A percentile compares a stretch with the other conserved stretches of the same genome.
phyloP scores from a whole-genome alignment of 495 filamentous ascomycete genomes.

The Terfezia claveryi region DNA sequence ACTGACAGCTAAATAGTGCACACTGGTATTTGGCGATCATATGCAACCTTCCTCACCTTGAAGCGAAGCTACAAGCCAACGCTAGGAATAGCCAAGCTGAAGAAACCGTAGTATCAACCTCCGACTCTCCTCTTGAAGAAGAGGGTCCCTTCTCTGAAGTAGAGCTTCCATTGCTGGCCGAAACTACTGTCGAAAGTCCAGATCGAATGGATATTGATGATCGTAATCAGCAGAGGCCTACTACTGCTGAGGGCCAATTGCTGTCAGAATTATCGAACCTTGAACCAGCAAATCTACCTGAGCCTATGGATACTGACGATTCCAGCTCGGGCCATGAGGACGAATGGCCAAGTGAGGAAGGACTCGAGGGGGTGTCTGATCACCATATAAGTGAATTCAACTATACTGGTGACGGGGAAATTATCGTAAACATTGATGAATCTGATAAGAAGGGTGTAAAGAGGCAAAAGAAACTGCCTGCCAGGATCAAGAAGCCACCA shows the following conservation, averaged over 20 bases:
- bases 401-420: neutral
- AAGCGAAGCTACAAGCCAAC: slow-evolving; percentile 18
- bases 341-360: slow-evolving; percentile 5
- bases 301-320: neutral
- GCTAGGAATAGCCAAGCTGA: neutral
- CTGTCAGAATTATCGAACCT: neutral
- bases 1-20: slow-evolving; percentile 16
- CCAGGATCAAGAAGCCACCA: slow-evolving; percentile 10
- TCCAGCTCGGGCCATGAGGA: slow-evolving; percentile 1
- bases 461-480: slow-evolving; percentile 3
- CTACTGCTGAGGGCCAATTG: slow-evolving; percentile 1
- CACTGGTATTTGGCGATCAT: slow-evolving; percentile 97
- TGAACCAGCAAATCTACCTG: neutral
- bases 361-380: neutral
- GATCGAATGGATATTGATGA: neutral
- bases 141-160: neutral
- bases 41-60: slow-evolving; percentile 51
- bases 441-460: neutral
- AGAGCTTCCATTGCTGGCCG: neutral
- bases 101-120: neutral
- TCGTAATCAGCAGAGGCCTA: neutral
- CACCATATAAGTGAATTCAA: neutral
- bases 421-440: too few relatives aligned
- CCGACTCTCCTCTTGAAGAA: neutral
- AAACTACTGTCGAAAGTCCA: slow-evolving; percentile 8